Evolutionary conservation across 768 basidiomycete genomes (phyloP).

Genomic region (Russula foetens): DNA sequence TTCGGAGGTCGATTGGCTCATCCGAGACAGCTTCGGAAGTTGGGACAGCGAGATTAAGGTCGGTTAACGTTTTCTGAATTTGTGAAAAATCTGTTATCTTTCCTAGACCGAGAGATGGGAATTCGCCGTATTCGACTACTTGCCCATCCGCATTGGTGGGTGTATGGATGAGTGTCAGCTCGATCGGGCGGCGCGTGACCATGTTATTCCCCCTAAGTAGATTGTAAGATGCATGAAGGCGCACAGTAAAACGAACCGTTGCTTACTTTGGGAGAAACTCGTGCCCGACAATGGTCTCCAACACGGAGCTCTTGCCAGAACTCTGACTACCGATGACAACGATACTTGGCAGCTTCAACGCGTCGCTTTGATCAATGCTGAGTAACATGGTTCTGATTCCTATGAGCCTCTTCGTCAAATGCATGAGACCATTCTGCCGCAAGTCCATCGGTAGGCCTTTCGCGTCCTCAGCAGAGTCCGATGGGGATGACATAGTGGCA

Average conservation of each 20-base stretch:
- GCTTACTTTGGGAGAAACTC: constrained; percentile 97
- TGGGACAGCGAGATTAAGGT: constrained; percentile 91
- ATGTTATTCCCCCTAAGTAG: constrained; percentile 86
- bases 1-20: constrained; percentile 93
- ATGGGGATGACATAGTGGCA: constrained; percentile 71
- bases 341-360: constrained; percentile 91
- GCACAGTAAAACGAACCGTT: not conserved
- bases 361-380: constrained; percentile 92
- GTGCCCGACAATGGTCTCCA: constrained; percentile 96
- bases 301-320: constrained; percentile 94
- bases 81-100: constrained; percentile 86
- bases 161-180: constrained; percentile 93
- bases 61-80: constrained; percentile 88
- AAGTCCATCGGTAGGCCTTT: constrained; percentile 35
- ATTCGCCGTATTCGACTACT: constrained; percentile 83
- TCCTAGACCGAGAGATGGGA: constrained; percentile 82
- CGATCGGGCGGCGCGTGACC: constrained; percentile 98
- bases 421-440: constrained; percentile 79
- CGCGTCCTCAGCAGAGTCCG: constrained; percentile 38
- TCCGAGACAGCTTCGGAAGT: constrained; percentile 85
- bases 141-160: constrained; percentile 50
- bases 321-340: constrained; percentile 98
- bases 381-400: constrained; percentile 93
- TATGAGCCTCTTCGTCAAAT: constrained; percentile 90
- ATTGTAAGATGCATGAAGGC: constrained; percentile 2